Percentiles rank a stretch among this genome's conserved stretches.
Evolutionary conservation across 345 rosid genomes (phyloP).

Genomic region (Barbarea vulgaris): DNA sequence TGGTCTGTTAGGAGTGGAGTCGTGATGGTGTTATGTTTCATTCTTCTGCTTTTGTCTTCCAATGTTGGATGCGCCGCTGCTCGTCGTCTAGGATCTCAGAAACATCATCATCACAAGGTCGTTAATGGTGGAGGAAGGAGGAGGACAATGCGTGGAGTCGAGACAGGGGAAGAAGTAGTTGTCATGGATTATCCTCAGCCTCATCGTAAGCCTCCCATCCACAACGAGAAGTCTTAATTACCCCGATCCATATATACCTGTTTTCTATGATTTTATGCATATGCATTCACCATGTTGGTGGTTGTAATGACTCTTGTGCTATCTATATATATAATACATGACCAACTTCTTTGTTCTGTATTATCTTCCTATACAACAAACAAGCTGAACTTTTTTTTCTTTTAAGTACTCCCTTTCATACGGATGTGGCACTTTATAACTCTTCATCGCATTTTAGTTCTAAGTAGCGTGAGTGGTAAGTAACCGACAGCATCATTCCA

Average conservation of each 20-base stretch:
- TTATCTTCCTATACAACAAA: conserved; percentile 14
- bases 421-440: not conserved
- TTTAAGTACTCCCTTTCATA: not conserved
- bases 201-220: conserved; percentile 91
- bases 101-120: conserved; percentile 33
- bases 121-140: conserved; percentile 32
- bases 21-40: conserved; percentile 15
- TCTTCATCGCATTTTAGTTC: not conserved
- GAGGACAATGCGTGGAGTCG: conserved; percentile 33
- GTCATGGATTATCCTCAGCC: conserved; percentile 92
- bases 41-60: conserved; percentile 36
- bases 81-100: conserved; percentile 32
- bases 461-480: not conserved
- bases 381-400: not conserved
- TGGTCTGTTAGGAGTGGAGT: conserved; percentile 24
- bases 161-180: conserved; percentile 44
- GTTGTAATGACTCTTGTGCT: conserved; percentile 41
- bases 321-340: conserved; percentile 13
- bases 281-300: conserved; percentile 43
- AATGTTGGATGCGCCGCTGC: conserved; percentile 23
- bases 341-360: conserved; percentile 2
- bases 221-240: conserved; percentile 63
- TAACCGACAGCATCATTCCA: conserved; percentile 3
- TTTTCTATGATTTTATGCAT: conserved; percentile 29
- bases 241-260: not conserved